phyloP scores from a whole-genome alignment of 768 basidiomycete genomes.

The Trametopsis cervina region DNA sequence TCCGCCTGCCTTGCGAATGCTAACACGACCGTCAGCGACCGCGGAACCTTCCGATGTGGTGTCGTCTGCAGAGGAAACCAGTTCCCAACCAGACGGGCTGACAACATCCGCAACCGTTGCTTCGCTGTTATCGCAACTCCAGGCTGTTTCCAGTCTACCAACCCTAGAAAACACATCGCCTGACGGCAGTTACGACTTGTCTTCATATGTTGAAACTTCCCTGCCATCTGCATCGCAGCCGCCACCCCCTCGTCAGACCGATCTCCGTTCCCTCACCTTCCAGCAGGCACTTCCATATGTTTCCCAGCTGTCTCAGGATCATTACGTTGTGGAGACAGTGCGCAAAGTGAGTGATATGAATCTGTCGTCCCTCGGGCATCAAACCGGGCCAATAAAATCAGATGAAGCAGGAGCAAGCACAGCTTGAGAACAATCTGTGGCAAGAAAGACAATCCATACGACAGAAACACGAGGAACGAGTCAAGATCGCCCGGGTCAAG shows the following conservation, averaged over 20 bases:
- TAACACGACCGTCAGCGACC: not conserved
- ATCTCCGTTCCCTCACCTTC: slow-evolving; percentile 48
- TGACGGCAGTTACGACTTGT: not conserved
- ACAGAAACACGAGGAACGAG: slow-evolving; percentile 62
- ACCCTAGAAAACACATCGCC: too few species aligned
- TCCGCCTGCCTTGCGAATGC: not conserved
- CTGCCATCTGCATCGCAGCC: slow-evolving; percentile 6
- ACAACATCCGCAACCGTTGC: slow-evolving; percentile 37
- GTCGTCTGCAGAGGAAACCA: slow-evolving; percentile 3
- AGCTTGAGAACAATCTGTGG: slow-evolving; percentile 63
- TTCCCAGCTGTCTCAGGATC: slow-evolving; percentile 51
- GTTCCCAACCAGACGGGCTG: not conserved
- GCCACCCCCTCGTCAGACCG: slow-evolving; percentile 19
- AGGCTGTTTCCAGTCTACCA: slow-evolving; percentile 31
- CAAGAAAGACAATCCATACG: slow-evolving; percentile 58
- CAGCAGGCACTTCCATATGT: slow-evolving; percentile 65
- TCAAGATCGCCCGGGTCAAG: slow-evolving; percentile 64
- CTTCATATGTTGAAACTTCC: not conserved
- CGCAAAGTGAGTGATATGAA: slow-evolving; percentile 36
- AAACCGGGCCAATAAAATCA: slow-evolving; percentile 20
- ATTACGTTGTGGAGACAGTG: slow-evolving; percentile 41
- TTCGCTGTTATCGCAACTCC: slow-evolving; percentile 55
- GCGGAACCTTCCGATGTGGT: not conserved
- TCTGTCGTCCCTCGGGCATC: not conserved
- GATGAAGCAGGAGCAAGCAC: slow-evolving; percentile 69